Evolutionary conservation across 2,329 filamentous ascomycete species (phyloP), one percentile per base, ranked within the genome.

Genomic region (Colletotrichum lupini): DNA sequence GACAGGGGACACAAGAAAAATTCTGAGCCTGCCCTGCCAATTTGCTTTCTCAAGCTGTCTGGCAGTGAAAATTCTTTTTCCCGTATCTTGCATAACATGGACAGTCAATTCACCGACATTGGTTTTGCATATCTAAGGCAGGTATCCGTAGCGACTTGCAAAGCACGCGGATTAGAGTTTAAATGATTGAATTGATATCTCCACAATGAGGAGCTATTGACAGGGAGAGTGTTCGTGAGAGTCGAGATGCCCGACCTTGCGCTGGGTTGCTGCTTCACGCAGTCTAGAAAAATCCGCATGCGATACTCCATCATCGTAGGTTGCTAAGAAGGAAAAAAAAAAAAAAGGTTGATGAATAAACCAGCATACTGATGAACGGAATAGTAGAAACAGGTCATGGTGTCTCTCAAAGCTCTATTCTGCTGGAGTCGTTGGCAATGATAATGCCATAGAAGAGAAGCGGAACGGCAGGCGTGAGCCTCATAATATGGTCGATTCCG

Each of bases 181-280:
- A 42, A 72, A 68, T 67, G 67, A 70, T 70, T 70, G 70, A 26
- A 65, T 73, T 73, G 11, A 26, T 57, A 52, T n/a, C 59, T 55
- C 28, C 42, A 26, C 26, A 37, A 37, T 30, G 46, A 35, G 61
- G 60, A 49, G 26, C 46, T 68, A 70, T 35, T 46, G 46, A 53
- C 55, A 65, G 55, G 32, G 12, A 58, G 32, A 57, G 14, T 19
- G n/a, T 60, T 55, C 22, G 22, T 24, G 30, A n/a, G 56, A 35
- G 28, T 49, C 46, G 28, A 16, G 37, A 32, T 6, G 32, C 28
- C 19, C 22, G 30, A 28, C 30, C 32, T n/a, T 28, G 9, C 35
- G 56, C 63, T 57, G 4, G 16, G 42, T 30, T 56, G 26, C 67
- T 63, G 53, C 42, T 59, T 35, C 32, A 35, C 5, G 16, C 53